phyloP scores from a whole-genome alignment of 1,139 yeast species.

The Pichia sp. region DNA sequence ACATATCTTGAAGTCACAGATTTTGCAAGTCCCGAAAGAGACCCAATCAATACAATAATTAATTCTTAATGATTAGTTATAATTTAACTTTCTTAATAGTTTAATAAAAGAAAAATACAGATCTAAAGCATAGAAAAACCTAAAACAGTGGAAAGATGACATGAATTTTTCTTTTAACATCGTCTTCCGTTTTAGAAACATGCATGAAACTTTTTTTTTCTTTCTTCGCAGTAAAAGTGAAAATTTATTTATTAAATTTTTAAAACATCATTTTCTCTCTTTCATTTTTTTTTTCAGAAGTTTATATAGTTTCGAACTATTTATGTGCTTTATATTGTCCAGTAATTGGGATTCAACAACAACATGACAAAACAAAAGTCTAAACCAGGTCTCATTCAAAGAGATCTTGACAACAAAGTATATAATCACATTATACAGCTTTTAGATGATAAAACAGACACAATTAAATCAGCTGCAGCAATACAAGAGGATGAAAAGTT shows the following conservation, averaged over 20 bases:
- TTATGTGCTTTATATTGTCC: no score
- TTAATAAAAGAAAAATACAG: no score
- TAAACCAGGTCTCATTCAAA: constrained; percentile 24
- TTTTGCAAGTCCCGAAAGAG: constrained; percentile 40
- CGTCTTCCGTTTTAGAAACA: no score
- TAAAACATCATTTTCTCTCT: neutral
- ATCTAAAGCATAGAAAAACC: no score
- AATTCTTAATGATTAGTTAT: no score
- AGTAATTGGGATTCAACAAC: neutral
- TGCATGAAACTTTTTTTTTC: no score
- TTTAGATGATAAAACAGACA: constrained; percentile 28
- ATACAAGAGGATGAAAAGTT: constrained; percentile 14
- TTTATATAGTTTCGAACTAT: no score
- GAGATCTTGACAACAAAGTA: constrained; percentile 29
- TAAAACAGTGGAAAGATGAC: no score
- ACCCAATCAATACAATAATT: constrained; percentile 1
- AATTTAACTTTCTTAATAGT: no score
- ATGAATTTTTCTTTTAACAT: no score
- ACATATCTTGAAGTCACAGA: constrained; percentile 74
- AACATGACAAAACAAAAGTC: constrained; percentile 9
- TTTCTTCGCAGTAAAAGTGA: no score
- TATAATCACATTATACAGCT: constrained; percentile 30
- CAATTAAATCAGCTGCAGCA: constrained; percentile 18
- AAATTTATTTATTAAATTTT: neutral
- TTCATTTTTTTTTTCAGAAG: no score